Conservation (phyloP, 192 early-diverging fungal species). For the Coemansia sp. region DNA sequence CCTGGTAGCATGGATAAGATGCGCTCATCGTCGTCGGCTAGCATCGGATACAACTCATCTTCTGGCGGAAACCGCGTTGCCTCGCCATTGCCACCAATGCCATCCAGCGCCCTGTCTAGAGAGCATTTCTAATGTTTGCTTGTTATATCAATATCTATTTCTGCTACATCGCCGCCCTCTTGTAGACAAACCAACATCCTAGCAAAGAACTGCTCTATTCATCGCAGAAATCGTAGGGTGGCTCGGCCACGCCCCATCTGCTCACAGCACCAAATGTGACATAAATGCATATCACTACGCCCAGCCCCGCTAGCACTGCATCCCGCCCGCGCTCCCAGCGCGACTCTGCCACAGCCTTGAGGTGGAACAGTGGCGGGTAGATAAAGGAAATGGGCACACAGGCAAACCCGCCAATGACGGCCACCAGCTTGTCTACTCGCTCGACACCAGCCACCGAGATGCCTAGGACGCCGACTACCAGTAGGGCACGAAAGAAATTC, state of each 20-base stretch:
- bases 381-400: constrained; percentile 73
- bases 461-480: constrained; percentile 61
- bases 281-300: constrained; percentile 68
- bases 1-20: constrained; percentile 13
- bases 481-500: constrained; percentile 68
- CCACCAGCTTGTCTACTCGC: constrained; percentile 75
- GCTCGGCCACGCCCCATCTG: constrained; percentile 14
- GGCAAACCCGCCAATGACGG: constrained; percentile 76
- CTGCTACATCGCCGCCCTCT: too few species aligned
- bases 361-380: constrained; percentile 84
- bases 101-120: constrained; percentile 8
- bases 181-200: too few species aligned
- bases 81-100: constrained; percentile 44
- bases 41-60: constrained; percentile 40
- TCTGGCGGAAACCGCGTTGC: constrained; percentile 38
- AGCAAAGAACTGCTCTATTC: not conserved
- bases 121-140: not conserved
- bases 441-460: constrained; percentile 72
- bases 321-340: constrained; percentile 55
- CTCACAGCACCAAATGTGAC: constrained; percentile 58
- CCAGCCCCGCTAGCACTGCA: constrained; percentile 59
- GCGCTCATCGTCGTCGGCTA: constrained; percentile 39
- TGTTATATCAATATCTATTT: not conserved
- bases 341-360: constrained; percentile 55
- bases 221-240: constrained; percentile 34